phyloP scores from a whole-genome alignment of 768 basidiomycete genomes.

The Boletus sp. region DNA sequence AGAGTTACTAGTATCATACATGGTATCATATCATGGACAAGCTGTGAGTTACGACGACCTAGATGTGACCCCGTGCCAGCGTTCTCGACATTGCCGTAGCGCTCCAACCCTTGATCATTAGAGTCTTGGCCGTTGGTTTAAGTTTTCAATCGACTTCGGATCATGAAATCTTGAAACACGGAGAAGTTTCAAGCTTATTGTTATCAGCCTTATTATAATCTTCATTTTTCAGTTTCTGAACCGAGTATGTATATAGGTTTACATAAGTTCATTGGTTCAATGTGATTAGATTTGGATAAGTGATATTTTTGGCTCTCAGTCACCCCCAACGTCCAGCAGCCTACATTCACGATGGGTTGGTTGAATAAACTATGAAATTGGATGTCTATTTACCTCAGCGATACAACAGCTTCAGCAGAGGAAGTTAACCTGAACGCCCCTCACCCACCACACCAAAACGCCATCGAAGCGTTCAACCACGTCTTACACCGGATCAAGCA shows the following conservation, averaged over 20 bases:
- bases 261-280: constrained; percentile 15
- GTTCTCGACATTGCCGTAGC: constrained; percentile 26
- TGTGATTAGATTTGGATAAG: constrained; percentile 21
- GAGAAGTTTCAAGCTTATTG: constrained; percentile 27
- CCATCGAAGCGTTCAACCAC: constrained; percentile 62
- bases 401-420: constrained; percentile 53
- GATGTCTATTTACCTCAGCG: constrained; percentile 9
- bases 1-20: background rate
- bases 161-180: constrained; percentile 28
- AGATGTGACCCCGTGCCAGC: background rate
- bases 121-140: constrained; percentile 2
- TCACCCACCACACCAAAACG: constrained; percentile 58
- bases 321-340: constrained; percentile 4
- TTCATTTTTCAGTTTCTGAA: constrained; percentile 4
- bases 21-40: background rate
- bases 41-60: background rate
- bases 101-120: background rate
- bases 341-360: constrained; percentile 27
- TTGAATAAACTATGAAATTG: constrained; percentile 3
- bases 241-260: constrained; percentile 8
- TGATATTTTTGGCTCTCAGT: background rate
- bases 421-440: constrained; percentile 54
- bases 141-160: constrained; percentile 16
- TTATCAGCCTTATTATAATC: constrained; percentile 7
- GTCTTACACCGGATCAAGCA: constrained; percentile 56